These are phyloP conservation scores for Coniferiporia sulphurascens DNA, from an alignment of 1,284 basidiomycete species.

Conservation along the genomic window DNA sequence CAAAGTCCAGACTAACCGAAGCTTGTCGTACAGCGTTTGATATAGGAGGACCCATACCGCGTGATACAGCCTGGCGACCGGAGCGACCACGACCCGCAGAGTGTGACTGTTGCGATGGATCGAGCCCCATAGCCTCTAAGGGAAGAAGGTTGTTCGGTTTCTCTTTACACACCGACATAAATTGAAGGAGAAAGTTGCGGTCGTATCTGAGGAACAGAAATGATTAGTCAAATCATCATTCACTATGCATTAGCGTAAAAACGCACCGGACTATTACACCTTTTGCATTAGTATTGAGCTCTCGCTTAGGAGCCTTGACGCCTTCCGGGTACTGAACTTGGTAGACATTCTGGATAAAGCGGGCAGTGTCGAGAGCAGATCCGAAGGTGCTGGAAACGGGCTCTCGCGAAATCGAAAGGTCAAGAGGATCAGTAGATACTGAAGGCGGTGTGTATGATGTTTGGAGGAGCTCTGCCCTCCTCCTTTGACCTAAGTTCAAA, in stretches of 20 bases:
- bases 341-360: constrained; percentile 79
- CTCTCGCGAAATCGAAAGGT: constrained; percentile 50
- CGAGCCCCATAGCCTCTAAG: constrained; percentile 89
- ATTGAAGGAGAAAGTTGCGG: constrained; percentile 96
- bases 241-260: constrained; percentile 8
- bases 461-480: constrained; percentile 22
- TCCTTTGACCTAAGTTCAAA: constrained; percentile 20
- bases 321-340: constrained; percentile 81
- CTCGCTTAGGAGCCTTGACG: constrained; percentile 77
- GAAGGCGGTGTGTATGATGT: constrained; percentile 28
- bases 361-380: constrained; percentile 70
- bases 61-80: constrained; percentile 46
- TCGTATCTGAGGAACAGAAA: constrained; percentile 65
- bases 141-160: constrained; percentile 89
- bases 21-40: constrained; percentile 39
- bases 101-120: constrained; percentile 59
- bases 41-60: constrained; percentile 34
- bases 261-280: constrained; percentile 84
- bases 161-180: constrained; percentile 93
- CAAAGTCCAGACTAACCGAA: constrained; percentile 55
- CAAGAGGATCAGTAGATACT: constrained; percentile 55
- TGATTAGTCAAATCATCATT: not conserved
- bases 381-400: constrained; percentile 45
- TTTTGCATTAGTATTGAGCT: constrained; percentile 82
- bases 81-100: constrained; percentile 58